Evolutionary conservation across 768 basidiomycete species (phyloP).

Genomic region (Boletus subparvulus): DNA sequence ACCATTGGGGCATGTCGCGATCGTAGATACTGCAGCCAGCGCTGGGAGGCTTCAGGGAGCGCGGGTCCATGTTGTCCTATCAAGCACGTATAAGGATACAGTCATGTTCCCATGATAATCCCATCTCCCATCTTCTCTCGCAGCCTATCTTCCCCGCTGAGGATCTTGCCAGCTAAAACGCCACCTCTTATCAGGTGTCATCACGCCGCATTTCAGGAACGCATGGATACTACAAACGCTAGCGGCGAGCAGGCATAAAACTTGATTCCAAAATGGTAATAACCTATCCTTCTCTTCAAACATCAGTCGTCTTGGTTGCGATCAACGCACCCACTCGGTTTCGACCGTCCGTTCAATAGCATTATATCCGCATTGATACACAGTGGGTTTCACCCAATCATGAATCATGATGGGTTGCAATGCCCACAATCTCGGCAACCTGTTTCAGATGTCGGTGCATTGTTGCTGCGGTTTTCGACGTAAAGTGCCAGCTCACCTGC

Average conservation of each 20-base stretch:
- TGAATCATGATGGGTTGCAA: slow-evolving; percentile 46
- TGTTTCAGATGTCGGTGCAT: slow-evolving; percentile 6
- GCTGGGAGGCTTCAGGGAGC: slow-evolving; percentile 10
- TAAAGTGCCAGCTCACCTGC: slow-evolving; percentile 27
- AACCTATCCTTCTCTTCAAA: slow-evolving; percentile 18
- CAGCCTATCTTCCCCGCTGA: slow-evolving; percentile 5
- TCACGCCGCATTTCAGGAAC: background rate
- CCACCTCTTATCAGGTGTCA: slow-evolving; percentile 11
- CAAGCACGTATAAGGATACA: background rate
- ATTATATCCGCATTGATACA: slow-evolving; percentile 52
- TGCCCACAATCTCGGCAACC: slow-evolving; percentile 46
- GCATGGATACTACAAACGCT: background rate
- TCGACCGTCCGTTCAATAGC: slow-evolving; percentile 42
- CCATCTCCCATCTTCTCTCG: slow-evolving; percentile 15
- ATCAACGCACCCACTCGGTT: slow-evolving; percentile 26
- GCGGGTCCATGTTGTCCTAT: slow-evolving; percentile 12
- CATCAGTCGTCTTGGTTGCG: background rate
- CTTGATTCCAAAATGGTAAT: slow-evolving; percentile 42
- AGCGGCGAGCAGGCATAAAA: slow-evolving; percentile 33
- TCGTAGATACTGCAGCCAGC: slow-evolving; percentile 21
- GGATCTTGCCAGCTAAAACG: slow-evolving; percentile 12
- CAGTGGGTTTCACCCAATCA: slow-evolving; percentile 48
- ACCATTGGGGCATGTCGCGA: slow-evolving; percentile 12
- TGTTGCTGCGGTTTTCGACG: background rate
- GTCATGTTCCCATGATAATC: background rate